Base-by-base conservation (phyloP, 768 basidiomycete species). In the Coprinopsis sp. region DNA sequence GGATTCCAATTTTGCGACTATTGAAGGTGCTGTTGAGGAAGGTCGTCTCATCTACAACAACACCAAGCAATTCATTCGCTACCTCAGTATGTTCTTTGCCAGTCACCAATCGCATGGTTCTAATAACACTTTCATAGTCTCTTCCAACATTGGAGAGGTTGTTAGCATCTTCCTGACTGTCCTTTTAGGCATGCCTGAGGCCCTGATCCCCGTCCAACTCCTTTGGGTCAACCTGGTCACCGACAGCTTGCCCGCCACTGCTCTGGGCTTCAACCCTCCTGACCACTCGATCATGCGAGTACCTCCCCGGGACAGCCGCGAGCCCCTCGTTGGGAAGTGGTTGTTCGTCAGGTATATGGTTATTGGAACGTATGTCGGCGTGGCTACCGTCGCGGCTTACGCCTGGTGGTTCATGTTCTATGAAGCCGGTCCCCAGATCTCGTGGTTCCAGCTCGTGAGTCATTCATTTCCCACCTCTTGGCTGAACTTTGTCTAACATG, bases 361-460 rank as follows among this genome's bases (percentile, higher is more conserved):
- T 44, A 80, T 99, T 49, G 95, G 95, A 10, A 76, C 78, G 41
- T 99, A 98, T 58, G 95, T 99, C 44, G 95, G 95, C 24, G 80
- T 81, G 46, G 94, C 92, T 3, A 98, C 95, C 21, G 95, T 99
- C 21, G 91, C 87, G 55, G 95, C 94, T 38, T 99, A 99, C 60
- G 95, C 92, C 0, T 99, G 95, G 95, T 98, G 95, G 95, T 99
- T 99, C 71, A 72, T 95, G 58, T 87, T 83, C 65, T 97, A 97
- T 64, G 58, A 76, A 13, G 86, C 78, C 37, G 95, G 95, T 1
- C 95, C 95, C 4, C 91, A 93, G 60, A 97, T 99, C 58, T 76
- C 88, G 3, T 97, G 88, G 74, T 73, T 90, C 59, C 91, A 99
- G 67, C 71, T 99, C 51, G 94, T 96, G 57, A 60, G 89, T 76